Conservation (phyloP, 352 stramenopile species). For the Globisporangium perplexum region DNA sequence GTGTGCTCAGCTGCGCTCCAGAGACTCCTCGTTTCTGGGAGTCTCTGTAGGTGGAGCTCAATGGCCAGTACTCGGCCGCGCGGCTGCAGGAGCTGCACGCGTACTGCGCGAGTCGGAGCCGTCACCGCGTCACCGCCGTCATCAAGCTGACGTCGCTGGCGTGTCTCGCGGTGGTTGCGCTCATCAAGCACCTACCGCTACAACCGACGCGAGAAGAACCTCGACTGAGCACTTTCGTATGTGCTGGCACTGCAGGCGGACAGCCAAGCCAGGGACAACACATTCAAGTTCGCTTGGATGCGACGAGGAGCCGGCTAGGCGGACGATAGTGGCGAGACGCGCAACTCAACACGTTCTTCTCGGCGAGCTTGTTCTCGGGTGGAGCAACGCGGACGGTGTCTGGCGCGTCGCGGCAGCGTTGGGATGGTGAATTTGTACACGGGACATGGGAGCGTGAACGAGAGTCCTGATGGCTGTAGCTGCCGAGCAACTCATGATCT, state of each 20-base stretch:
- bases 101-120: background rate
- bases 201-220: background rate
- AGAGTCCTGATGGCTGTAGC: too few relatives aligned
- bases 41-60: constrained; percentile 12
- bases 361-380: too few relatives aligned
- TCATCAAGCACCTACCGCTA: constrained; percentile 9
- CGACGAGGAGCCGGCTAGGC: background rate
- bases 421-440: too few relatives aligned
- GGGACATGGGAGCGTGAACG: too few relatives aligned
- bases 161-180: constrained; percentile 4
- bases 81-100: background rate
- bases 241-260: background rate
- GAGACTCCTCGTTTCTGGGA: constrained; percentile 2
- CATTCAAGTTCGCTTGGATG: background rate
- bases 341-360: too few relatives aligned
- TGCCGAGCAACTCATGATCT: too few relatives aligned
- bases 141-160: constrained; percentile 8
- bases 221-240: constrained; percentile 26
- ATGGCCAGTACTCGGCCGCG: constrained; percentile 14
- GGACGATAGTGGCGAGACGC: too few relatives aligned
- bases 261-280: too few relatives aligned
- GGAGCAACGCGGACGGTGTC: too few relatives aligned
- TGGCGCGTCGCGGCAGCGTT: too few relatives aligned
- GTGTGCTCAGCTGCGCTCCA: too few relatives aligned
- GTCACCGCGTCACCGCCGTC: background rate